Conservation (phyloP, 1,139 yeast species). For the Suhomyces bribrorum region DNA sequence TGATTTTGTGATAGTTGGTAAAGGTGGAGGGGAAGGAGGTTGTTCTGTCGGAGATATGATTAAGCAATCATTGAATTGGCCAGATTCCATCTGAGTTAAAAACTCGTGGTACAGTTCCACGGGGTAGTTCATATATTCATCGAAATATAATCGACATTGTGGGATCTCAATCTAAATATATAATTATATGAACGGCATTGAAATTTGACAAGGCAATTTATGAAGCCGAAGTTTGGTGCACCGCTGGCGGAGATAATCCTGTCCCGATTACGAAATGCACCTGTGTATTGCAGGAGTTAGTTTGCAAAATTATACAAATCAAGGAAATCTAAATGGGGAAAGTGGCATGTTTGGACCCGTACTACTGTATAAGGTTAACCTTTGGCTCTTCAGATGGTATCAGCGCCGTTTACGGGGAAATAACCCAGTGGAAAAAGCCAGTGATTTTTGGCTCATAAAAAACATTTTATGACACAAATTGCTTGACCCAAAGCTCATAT, state of each 20-base stretch:
- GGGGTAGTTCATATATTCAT: conserved; percentile 8
- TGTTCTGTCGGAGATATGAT: conserved; percentile 4
- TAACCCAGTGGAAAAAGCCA: background rate
- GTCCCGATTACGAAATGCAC: background rate
- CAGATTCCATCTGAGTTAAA: conserved; percentile 31
- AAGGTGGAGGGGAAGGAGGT: background rate
- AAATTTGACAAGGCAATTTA: conserved; percentile 5
- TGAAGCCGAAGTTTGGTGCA: conserved; percentile 4
- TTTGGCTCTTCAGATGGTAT: background rate
- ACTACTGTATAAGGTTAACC: background rate
- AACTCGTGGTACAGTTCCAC: conserved; percentile 37
- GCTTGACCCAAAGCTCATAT: conserved; percentile 1
- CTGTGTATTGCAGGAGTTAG: conserved; percentile 1
- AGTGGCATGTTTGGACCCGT: no score
- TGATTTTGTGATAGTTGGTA: background rate
- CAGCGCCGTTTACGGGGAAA: background rate
- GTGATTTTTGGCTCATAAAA: background rate
- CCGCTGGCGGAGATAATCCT: conserved; percentile 4
- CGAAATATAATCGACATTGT: background rate
- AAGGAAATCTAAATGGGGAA: no score
- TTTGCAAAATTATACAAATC: no score
- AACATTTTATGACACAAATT: conserved; percentile 1
- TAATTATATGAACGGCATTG: conserved; percentile 8
- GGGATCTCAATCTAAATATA: background rate
- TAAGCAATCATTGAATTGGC: conserved; percentile 22